Conservation (phyloP, 164 flowering plant species). For the Nymphaea colorata region DNA sequence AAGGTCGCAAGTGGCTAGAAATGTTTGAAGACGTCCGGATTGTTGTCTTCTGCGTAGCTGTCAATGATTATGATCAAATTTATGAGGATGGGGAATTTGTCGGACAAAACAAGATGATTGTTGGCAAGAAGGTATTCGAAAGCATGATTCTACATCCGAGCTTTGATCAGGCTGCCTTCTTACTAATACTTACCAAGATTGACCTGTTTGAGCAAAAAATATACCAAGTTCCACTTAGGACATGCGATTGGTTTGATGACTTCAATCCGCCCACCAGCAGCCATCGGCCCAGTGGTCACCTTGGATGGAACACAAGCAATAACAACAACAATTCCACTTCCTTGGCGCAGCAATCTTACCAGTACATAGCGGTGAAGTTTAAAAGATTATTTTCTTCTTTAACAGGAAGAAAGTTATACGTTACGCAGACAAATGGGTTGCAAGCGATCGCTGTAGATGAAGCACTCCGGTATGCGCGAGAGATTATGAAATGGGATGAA, state of each 20-base stretch:
- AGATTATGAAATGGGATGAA: conserved; percentile 88
- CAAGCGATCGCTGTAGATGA: conserved; percentile 58
- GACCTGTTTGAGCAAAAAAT: conserved; percentile 73
- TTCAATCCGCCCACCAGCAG: conserved; percentile 65
- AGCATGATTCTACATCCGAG: conserved; percentile 74
- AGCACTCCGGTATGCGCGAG: conserved; percentile 66
- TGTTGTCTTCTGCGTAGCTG: conserved; percentile 68
- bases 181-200: conserved; percentile 66
- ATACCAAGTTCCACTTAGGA: conserved; percentile 41
- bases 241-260: conserved; percentile 84
- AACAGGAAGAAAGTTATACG: conserved; percentile 70
- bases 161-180: conserved; percentile 69
- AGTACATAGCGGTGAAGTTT: conserved; percentile 82
- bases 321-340: conserved; percentile 30
- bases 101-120: conserved; percentile 59
- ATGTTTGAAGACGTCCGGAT: conserved; percentile 93
- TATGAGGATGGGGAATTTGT: conserved; percentile 37
- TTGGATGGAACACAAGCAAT: conserved; percentile 12
- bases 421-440: conserved; percentile 49
- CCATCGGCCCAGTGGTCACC: conserved; percentile 7
- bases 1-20: conserved; percentile 92
- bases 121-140: conserved; percentile 60
- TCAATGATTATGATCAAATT: conserved; percentile 68
- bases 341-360: conserved; percentile 58
- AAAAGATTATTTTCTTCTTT: conserved; percentile 60